phyloP scores from a whole-genome alignment of 2,329 filamentous ascomycete species.

The Sarocladiaceae sp. region DNA sequence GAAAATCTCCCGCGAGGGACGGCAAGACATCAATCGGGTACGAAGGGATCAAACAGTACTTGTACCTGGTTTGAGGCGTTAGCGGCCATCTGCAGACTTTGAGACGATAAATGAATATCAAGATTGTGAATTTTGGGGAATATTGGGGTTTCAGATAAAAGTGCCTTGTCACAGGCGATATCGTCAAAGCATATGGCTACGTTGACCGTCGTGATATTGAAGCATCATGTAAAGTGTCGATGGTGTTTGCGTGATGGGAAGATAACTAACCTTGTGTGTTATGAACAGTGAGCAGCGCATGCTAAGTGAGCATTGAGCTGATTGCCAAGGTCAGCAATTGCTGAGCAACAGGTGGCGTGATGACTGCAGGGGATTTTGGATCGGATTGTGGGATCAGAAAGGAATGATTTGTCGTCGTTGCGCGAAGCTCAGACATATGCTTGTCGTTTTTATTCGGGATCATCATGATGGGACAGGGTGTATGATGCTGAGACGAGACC shows the following conservation, averaged over 20 bases:
- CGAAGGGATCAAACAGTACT: too few species aligned
- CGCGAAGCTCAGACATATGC: conserved; percentile 88
- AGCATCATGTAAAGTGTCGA: conserved; percentile 30
- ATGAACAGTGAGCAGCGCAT: background rate
- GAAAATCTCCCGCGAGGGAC: too few species aligned
- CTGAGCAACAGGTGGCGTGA: conserved; percentile 13
- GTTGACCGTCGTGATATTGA: conserved; percentile 43
- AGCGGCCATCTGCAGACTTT: conserved; percentile 4
- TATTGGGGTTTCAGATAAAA: conserved; percentile 20
- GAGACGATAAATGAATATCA: background rate
- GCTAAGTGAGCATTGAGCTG: background rate
- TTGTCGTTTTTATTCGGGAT: conserved; percentile 82
- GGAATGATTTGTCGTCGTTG: conserved; percentile 35
- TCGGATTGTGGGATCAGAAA: conserved; percentile 13
- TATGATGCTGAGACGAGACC: conserved; percentile 2
- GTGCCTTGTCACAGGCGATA: conserved; percentile 40
- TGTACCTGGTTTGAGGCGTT: conserved; percentile 2
- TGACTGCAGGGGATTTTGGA: too few species aligned
- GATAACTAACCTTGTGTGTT: conserved; percentile 21
- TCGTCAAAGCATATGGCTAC: conserved; percentile 42
- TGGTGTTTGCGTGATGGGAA: background rate
- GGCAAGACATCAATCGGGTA: too few species aligned
- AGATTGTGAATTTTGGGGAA: background rate
- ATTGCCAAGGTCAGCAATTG: conserved; percentile 18
- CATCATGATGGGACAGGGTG: conserved; percentile 55